Evolutionary conservation across 164 flowering plant species (phyloP).

Genomic region (Saururus chinensis): DNA sequence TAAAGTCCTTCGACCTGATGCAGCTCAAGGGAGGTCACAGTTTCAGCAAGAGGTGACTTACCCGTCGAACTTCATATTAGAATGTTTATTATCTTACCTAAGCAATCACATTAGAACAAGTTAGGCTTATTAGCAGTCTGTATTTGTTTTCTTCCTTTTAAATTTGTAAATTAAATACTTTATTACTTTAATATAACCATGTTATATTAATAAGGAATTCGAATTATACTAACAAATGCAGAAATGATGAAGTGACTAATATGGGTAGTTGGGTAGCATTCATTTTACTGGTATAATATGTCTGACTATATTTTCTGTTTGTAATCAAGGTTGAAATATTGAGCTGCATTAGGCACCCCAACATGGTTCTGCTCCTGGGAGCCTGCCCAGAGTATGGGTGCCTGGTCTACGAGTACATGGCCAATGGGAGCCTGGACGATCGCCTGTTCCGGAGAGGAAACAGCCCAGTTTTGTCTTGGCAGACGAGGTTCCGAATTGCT

Average conservation of each 20-base stretch:
- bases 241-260: no score
- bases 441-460: conserved; percentile 46
- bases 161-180: no score
- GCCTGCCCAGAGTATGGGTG: conserved; percentile 76
- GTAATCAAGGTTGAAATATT: conserved; percentile 42
- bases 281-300: no score
- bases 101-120: no score
- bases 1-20: conserved; percentile 70
- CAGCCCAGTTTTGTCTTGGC: conserved; percentile 50
- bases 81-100: background rate
- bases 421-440: conserved; percentile 66
- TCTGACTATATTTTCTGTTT: no score
- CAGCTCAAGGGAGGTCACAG: conserved; percentile 73
- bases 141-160: no score
- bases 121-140: no score
- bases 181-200: no score
- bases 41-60: conserved; percentile 54
- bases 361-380: conserved; percentile 81
- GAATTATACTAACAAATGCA: no score
- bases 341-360: conserved; percentile 69
- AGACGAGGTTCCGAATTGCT: conserved; percentile 46
- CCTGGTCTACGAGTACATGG: conserved; percentile 69
- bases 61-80: background rate
- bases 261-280: no score
- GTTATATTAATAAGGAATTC: no score